Evolutionary conservation across 2,329 filamentous ascomycete species (phyloP), one percentile per base, ranked within the genome.

Genomic region (Endoconidiophora laricicola): DNA sequence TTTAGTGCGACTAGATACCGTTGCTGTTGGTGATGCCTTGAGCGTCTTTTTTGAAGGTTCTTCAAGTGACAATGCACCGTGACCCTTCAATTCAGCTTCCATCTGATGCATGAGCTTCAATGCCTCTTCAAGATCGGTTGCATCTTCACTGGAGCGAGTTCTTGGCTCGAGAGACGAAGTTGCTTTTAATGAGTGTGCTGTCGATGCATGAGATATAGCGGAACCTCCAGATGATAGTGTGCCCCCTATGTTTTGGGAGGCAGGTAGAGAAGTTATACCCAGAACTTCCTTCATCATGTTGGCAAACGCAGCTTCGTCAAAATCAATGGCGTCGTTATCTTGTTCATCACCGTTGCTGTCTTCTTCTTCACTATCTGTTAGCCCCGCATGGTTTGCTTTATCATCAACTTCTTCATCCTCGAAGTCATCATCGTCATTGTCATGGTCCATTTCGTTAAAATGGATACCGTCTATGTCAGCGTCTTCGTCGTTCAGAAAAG

Each of bases 251-350:
- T 20, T 23, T 40, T 48, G 29, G 36, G 39, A 48, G 7, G 44
- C 59, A 33, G 26, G 12, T 9, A 10, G 7, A 0, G 64, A 57
- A 23, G 71, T 69, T 42, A 79, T 69, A 0, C 84, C 85, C 81
- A 91, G 88, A 80, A 93, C 88, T 60, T 93, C 84, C 54, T 79
- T 78, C 86, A 98, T 94, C 73, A 94, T 86, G 48, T 70, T 76
- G 6, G 82, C 73, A 57, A 95, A 94, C 49, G 90, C 82, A 36
- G 80, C 77, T 62, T 96, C 88, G 55, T 94, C 79, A 56, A 93
- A 90, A 51, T 79, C 82, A 4, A 84, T 77, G 43, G 83, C 81
- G 9, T 33, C 29, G 56, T 81, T 81, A 55, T 87, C 82, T 58
- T 86, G 83, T 18, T 74, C 76, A 20, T 80, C 76, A 55, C 87